Evolutionary conservation across 306 rosid genomes (phyloP), one percentile per base, ranked within the genome.

Genomic region (Lathyrus oleraceus): DNA sequence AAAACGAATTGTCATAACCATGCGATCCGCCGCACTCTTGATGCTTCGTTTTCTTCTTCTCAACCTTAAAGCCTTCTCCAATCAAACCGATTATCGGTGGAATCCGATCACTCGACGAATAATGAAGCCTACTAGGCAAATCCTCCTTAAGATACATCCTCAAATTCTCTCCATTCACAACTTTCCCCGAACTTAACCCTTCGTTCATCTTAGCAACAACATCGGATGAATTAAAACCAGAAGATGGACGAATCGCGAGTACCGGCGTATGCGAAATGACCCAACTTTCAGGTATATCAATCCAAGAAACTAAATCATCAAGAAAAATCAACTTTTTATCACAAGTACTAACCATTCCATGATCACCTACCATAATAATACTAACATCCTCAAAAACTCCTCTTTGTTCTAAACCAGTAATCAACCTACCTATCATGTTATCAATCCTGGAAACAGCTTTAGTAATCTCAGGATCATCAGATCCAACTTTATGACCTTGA

Each of bases 271-370:
- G 25, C 0, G 92, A 78, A 30, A 76, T 81, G 14, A 94, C 92
- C 99, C 99, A 94, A 57, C 40, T 52, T 0, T 9, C 54, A 0
- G 88, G 95, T 70, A 95, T 53, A 13, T 83, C 85, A 76, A 91
- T 76, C 97, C 95, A 95, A 45, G 96, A 79, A 47, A 71, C 78
- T 81, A 95, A 73, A 76, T 91, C 97, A 63, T 89, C 91, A 4
- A 95, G 68, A 52, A 83, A 87, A 30, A 91, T 79, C 59, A 95
- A 72, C 76, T 95, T 95, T 40, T 89, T 86, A 75, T 95, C 99
- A 53, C 99, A 95, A 0, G 97, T 91, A 59, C 97, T 96, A 78
- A 95, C 99, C 99, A 95, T 95, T 36, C 99, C 99, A 85, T 95
- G 99, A 82, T 95, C 99, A 53, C 99, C 99, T 4, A 95, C 86